phyloP scores from a whole-genome alignment of 495 filamentous ascomycete genomes.

The Rhypophila decipiens region DNA sequence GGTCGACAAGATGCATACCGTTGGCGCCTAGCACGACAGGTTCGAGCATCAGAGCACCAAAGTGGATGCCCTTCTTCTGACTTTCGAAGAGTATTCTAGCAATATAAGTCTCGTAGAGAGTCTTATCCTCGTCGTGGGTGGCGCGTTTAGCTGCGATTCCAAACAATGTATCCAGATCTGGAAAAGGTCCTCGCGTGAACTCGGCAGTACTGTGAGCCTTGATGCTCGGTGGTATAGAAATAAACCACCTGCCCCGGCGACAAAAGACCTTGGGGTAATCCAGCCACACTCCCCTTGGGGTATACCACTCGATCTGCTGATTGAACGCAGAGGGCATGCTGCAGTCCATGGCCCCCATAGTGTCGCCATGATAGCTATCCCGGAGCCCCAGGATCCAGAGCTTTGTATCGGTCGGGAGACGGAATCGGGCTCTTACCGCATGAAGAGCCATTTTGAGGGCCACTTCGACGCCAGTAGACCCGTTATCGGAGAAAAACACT shows the following conservation, averaged over 20 bases:
- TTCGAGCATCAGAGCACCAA: constrained; percentile 70
- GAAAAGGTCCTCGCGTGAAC: no score
- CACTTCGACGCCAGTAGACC: constrained; percentile 72
- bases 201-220: no score
- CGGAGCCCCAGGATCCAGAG: constrained; percentile 64
- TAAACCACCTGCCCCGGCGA: constrained; percentile 56
- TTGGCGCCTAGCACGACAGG: constrained; percentile 70
- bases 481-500: constrained; percentile 75
- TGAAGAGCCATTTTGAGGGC: constrained; percentile 73
- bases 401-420: constrained; percentile 46
- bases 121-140: no score
- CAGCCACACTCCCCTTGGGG: constrained; percentile 67
- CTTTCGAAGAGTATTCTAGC: constrained; percentile 42
- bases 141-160: no score
- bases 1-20: constrained; percentile 72
- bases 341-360: constrained; percentile 75
- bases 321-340: constrained; percentile 67
- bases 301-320: constrained; percentile 74
- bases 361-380: constrained; percentile 75
- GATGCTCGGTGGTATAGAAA: no score
- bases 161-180: no score
- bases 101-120: constrained; percentile 57
- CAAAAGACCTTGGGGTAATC: constrained; percentile 65
- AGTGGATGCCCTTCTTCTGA: constrained; percentile 50
- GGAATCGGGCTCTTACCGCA: constrained; percentile 56